Evolutionary conservation across 768 basidiomycete genomes (phyloP).

Genomic region (Erythrobasidium yunnanense): DNA sequence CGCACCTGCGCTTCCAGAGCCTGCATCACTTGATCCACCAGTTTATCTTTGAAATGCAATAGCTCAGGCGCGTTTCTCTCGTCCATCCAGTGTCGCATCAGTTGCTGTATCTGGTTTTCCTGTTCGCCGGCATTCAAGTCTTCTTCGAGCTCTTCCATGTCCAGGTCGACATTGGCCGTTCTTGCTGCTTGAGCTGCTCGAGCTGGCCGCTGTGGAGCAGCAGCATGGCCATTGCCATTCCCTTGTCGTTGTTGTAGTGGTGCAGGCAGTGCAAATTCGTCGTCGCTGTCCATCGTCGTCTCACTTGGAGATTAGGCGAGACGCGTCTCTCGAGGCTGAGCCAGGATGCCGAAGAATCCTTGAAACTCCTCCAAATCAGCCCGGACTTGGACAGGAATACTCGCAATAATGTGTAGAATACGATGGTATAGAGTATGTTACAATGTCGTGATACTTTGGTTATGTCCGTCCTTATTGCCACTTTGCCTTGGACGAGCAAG

Average conservation of each 20-base stretch:
- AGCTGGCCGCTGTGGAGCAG: too few relatives aligned
- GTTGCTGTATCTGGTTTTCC: constrained; percentile 31
- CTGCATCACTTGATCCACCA: constrained; percentile 29
- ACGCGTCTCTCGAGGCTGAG: not conserved
- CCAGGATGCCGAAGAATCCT: too few relatives aligned
- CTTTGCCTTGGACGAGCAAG: too few relatives aligned
- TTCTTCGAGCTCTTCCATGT: not conserved
- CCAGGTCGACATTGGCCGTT: too few relatives aligned
- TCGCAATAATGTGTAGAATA: too few relatives aligned
- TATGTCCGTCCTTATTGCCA: too few relatives aligned
- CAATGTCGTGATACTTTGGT: too few relatives aligned
- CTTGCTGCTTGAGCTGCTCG: too few relatives aligned
- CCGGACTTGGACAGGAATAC: too few relatives aligned
- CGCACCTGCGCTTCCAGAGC: constrained; percentile 29
- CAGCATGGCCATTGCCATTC: too few relatives aligned
- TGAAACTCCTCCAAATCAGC: too few relatives aligned
- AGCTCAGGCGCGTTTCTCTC: constrained; percentile 35
- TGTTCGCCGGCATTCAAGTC: not conserved
- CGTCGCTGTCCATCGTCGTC: not conserved
- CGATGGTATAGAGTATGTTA: too few relatives aligned
- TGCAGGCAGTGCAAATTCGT: not conserved
- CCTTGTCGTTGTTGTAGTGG: not conserved
- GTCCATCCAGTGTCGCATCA: constrained; percentile 33
- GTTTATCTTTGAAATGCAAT: constrained; percentile 21
- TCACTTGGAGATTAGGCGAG: not conserved